phyloP scores from a whole-genome alignment of 2,329 filamentous ascomycete species.

The Ophiostoma himal-ulmi region DNA sequence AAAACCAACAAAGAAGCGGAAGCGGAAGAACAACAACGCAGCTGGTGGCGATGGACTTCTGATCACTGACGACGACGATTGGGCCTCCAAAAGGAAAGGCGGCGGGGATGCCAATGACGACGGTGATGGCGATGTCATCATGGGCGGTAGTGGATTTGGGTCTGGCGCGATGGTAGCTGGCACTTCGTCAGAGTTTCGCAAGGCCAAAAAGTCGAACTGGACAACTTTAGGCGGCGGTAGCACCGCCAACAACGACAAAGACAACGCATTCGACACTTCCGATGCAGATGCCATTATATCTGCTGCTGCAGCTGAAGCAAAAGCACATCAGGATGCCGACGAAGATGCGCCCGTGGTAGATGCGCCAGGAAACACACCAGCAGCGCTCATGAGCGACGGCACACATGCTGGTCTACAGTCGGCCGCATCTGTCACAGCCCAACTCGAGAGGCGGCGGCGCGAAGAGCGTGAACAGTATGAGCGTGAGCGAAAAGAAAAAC shows the following conservation, averaged over 20 bases:
- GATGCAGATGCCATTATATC: constrained; percentile 66
- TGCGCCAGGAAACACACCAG: constrained; percentile 37
- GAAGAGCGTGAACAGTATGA: constrained; percentile 34
- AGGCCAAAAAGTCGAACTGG: constrained; percentile 74
- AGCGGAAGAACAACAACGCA: constrained; percentile 47
- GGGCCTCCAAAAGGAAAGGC: constrained; percentile 38
- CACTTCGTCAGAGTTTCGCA: constrained; percentile 59
- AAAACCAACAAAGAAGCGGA: constrained; percentile 57
- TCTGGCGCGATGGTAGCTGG: constrained; percentile 44
- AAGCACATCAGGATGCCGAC: constrained; percentile 43
- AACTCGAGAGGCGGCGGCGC: constrained; percentile 52
- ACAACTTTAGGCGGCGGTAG: constrained; percentile 56
- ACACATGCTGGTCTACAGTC: constrained; percentile 82
- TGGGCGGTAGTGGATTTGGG: constrained; percentile 26
- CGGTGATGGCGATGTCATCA: constrained; percentile 35
- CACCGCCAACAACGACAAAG: constrained; percentile 26
- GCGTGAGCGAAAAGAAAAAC: constrained; percentile 25
- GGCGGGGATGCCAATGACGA: constrained; percentile 35
- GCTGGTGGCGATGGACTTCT: constrained; percentile 45
- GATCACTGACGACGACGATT: constrained; percentile 60
- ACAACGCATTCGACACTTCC: constrained; percentile 26
- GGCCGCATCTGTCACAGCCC: constrained; percentile 68
- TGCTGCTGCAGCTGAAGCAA: constrained; percentile 62
- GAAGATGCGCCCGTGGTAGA: constrained; percentile 48
- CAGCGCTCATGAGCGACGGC: constrained; percentile 73